These are phyloP conservation scores for Chaetomiaceae sp. DNA, from an alignment of 2,329 filamentous ascomycete species.

Conservation along the genomic window DNA sequence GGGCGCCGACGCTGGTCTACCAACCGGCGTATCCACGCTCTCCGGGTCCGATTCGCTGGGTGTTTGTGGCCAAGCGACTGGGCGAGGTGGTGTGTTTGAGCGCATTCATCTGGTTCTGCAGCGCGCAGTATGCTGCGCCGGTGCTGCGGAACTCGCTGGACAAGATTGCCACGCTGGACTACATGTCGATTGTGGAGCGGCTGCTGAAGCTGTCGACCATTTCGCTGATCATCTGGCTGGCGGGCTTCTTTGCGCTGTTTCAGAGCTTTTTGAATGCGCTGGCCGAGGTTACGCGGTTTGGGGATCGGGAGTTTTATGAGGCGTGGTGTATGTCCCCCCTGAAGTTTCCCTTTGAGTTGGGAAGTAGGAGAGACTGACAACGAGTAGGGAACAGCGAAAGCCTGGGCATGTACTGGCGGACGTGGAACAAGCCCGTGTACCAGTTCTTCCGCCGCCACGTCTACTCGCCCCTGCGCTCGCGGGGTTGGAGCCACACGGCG, in stretches of 20 bases:
- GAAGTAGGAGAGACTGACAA: background rate
- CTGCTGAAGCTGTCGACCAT: conserved; percentile 95
- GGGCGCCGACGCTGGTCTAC: conserved; percentile 93
- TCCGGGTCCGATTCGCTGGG: conserved; percentile 68
- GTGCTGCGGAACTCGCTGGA: conserved; percentile 85
- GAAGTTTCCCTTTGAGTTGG: background rate
- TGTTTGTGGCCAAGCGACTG: conserved; percentile 79
- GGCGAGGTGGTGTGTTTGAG: conserved; percentile 72
- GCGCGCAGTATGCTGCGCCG: conserved; percentile 89
- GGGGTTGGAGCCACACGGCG: conserved; percentile 67
- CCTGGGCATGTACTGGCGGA: conserved; percentile 85
- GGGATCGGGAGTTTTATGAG: conserved; percentile 89
- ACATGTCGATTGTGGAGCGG: conserved; percentile 79
- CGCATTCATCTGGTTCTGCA: conserved; percentile 92
- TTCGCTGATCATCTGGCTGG: conserved; percentile 92
- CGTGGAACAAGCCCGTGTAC: conserved; percentile 97
- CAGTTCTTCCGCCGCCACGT: conserved; percentile 95
- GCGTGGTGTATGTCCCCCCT: conserved; percentile 67
- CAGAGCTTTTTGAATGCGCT: conserved; percentile 88
- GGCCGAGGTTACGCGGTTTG: conserved; percentile 85
- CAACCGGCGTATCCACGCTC: conserved; percentile 94
- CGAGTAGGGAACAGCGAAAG: conserved; percentile 67
- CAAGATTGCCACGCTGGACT: conserved; percentile 75
- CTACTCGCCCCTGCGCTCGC: conserved; percentile 79
- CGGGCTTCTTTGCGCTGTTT: conserved; percentile 95